Evolutionary conservation across 2,329 filamentous ascomycete species (phyloP).

Genomic region (Fusarium sp.): DNA sequence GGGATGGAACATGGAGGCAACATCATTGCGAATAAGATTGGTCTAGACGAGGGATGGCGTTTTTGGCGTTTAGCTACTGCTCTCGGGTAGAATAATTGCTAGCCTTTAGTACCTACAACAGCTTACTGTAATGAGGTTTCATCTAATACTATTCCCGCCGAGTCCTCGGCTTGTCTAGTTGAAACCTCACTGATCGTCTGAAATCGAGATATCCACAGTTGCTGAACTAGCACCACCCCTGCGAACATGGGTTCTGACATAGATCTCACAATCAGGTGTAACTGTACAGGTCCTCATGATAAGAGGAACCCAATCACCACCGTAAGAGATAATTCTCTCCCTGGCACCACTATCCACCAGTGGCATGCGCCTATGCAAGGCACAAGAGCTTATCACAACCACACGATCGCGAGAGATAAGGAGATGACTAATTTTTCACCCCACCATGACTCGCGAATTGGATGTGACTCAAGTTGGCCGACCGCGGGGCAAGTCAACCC

Average conservation of each 20-base stretch:
- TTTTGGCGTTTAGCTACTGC: constrained; percentile 18
- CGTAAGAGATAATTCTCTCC: not conserved
- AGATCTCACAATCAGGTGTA: not conserved
- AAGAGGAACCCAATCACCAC: not conserved
- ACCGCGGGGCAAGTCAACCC: constrained; percentile 40
- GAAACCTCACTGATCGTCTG: too few species aligned
- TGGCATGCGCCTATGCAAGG: too few species aligned
- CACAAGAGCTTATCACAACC: constrained; percentile 5
- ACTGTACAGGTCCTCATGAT: not conserved
- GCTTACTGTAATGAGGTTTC: too few species aligned
- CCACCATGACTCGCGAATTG: constrained; percentile 30
- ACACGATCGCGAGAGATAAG: constrained; percentile 24
- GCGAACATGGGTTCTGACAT: not conserved
- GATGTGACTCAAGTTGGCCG: constrained; percentile 37
- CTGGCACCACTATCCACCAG: too few species aligned
- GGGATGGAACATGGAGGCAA: not conserved
- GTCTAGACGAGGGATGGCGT: constrained; percentile 35
- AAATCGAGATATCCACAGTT: too few species aligned
- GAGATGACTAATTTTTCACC: constrained; percentile 42
- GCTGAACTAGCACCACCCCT: not conserved
- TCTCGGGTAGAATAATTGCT: not conserved
- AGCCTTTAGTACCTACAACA: too few species aligned
- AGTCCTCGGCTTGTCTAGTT: too few species aligned
- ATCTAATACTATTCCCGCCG: too few species aligned
- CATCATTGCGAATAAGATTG: constrained; percentile 3